Base-by-base conservation (phyloP, 2,329 filamentous ascomycete genomes). In the Fusarium stilboides region DNA sequence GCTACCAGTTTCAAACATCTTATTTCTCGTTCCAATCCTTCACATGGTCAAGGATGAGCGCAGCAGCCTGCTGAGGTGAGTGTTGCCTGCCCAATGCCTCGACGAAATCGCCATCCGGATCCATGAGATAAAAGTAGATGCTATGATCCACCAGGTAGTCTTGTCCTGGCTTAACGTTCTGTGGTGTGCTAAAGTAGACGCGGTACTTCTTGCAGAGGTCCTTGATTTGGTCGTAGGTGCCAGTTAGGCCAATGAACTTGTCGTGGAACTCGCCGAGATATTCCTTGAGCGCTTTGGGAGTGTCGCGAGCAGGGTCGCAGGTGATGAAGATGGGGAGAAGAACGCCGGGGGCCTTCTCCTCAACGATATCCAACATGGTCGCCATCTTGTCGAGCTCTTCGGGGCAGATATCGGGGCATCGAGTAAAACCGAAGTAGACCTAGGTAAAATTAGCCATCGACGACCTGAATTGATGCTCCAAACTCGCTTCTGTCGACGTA, bases 321-420 rank as follows among this genome's bases (percentile, higher is more conserved):
- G 94, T 97, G 71, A 99, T 93, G 80, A 99, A 98, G 60, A 99
- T 86, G 28, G 95, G 93, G 31, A 90, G 84, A 70, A 98, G 82
- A 50, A 85, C 74, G 58, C 80, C 80, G 45, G 87, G 84, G 6
- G 77, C 75, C 73, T 85, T 80, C 50, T 82, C 82, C 71, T 89
- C 83, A 44, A 91, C 86, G 8, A 88, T 84, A 77, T 99, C 94
- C 77, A 97, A 92, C 89, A 98, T 97, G 61, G 87, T 86, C n/a
- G 95, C 93, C 94, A 99, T 98, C 85, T 99, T 99, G 84, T 99
- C 96, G 75, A 99, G 91, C 82, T 99, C 96, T 77, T 99, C 96
- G 34, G 96, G 96, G 84, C 96, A 99, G 78, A 99, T 99, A 79
- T 99, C 96, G 24, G 96, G 96, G 79, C 96, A 99, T 81, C 98